Evolutionary conservation across 768 basidiomycete genomes (phyloP), one percentile per base, ranked within the genome.

Genomic region (Suillus subalutaceus): DNA sequence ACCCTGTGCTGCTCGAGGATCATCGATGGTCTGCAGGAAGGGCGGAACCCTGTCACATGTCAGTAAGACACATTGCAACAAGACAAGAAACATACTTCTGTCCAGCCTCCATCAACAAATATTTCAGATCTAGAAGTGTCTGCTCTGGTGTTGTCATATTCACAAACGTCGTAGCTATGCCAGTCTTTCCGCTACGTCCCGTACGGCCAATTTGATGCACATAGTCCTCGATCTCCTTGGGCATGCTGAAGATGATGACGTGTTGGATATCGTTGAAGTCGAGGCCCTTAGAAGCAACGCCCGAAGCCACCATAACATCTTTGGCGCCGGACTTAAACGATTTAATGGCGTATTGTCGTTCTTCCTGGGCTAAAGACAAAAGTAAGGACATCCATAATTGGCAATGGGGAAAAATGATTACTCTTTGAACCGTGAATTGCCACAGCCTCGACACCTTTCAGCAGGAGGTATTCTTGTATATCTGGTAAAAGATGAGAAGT

Each of bases 221-320:
- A 73, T 99, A 99, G 77, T 99, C 97, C 79, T 99, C 97, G 68
- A 99, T 99, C 81, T 99, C 97, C 78, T 99, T 99, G 0, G 97
- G 97, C 97, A 99, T 99, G 38, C 93, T 90, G 77, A 96, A 99
- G 68, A 98, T 99, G 78, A 99, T 98, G 74, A 99, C 96, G 76
- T 98, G 97, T 72, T 98, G 96, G 66, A 99, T 97, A 73, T 99
- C 97, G 77, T 92, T 96, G 79, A 99, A 99, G 79, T 99, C 97
- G 67, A 99, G 87, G 37, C 97, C 97, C 78, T 99, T 99, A 46
- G 95, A 97, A 1, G 97, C 97, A 35, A 99, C 95, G 38, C 96
- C 90, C 4, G 96, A 98, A 3, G 97, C 97, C 38, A 99, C 97
- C 97, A 99, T 99, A 58, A 99, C 97, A 77, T 99, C 97, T 75